Evolutionary conservation across 202 grass and related monocot species (phyloP), one percentile per base, ranked within the genome.

Genomic region (Panicum hallii): DNA sequence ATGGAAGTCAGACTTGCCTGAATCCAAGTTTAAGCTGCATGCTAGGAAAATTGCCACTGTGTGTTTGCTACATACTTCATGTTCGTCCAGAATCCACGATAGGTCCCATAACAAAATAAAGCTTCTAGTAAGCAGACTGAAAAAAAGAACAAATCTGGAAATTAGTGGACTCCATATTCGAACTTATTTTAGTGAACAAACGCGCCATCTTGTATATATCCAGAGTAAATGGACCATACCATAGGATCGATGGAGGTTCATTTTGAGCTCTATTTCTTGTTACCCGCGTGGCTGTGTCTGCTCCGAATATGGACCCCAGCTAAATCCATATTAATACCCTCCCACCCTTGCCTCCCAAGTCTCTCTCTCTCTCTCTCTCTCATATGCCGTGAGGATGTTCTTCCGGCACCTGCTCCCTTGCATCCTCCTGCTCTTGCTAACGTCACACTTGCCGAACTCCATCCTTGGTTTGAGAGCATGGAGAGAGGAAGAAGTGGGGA

Each of bases 271-370:
- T 52, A 64, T 80, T 84, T 71, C 76, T 70, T 90, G 80, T 90
- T 74, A 80, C 46, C 61, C 6, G 2, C 71, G 81, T 38, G 36
- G 3, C 61, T 6, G 2, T 76, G 81, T 76, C 63, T 75, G 8
- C 64, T 47, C 28, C 32, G 72, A 75, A 67, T 74, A 11, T 36
- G 30, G 28, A n/a, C 30, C 30, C 30, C 28, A 41, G 45, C 70
- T 84, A 77, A 77, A 58, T 80, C 80, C 64, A 53, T 92, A 89
- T 89, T 89, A 92, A 92, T 89, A 92, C 74, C 75, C 67, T 89
- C 83, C 55, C 54, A 85, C 66, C 30, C 64, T 69, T 34, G 71
- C 70, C 43, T 70, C 45, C 11, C 65, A 81, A 65, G 26, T 12
- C 19, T 38, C 65, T 73, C 12, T 30, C 69, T 58, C 71, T n/a